Evolutionary conservation across 306 rosid species (phyloP), one percentile per base, ranked within the genome.

Genomic region (Ormosia semicastrata): DNA sequence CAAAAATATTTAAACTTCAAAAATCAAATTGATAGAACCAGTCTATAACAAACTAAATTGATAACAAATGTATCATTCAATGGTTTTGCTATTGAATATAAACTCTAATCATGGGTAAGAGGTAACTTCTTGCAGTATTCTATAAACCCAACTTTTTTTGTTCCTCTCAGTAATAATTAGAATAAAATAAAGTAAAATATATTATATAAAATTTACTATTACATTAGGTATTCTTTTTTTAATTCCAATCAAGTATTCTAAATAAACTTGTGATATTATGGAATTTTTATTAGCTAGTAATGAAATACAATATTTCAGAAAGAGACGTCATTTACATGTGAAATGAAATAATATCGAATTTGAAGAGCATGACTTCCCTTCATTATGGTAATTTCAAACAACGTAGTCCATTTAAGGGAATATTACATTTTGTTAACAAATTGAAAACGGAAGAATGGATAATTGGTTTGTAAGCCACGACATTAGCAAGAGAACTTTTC

Each of bases 381-480:
- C 56, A 5, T 46, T 50, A 73, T 75, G 79, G 79, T 81, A 53
- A 52, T 57, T 80, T 71, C 62, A 49, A 49, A 83, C 71, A 73
- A 58, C 33, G 71, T 76, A 85, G 71, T 78, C 82, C 72, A 75
- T 9, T 83, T 14, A 32, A 15, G 83, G 82, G 80, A 74, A 87
- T 75, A 64, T 73, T 78, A 85, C 89, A 80, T 66, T 79, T 81
- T 69, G 71, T 64, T 47, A 77, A 85, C 63, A 66, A 84, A 85
- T 85, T 79, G 86, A 67, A 85, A 84, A 53, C 2, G 12, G 77
- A 92, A 67, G 76, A 88, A 87, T 81, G 78, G 84, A 83, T 62
- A 77, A 13, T 63, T 80, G 78, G 78, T 84, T 78, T 44, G 53
- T 34, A 33, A 39, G 71, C 47, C 84, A 52, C 68, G 73, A 54